Evolutionary conservation across 1,284 basidiomycete genomes (phyloP).

Genomic region (Apiotrichum laibachii): DNA sequence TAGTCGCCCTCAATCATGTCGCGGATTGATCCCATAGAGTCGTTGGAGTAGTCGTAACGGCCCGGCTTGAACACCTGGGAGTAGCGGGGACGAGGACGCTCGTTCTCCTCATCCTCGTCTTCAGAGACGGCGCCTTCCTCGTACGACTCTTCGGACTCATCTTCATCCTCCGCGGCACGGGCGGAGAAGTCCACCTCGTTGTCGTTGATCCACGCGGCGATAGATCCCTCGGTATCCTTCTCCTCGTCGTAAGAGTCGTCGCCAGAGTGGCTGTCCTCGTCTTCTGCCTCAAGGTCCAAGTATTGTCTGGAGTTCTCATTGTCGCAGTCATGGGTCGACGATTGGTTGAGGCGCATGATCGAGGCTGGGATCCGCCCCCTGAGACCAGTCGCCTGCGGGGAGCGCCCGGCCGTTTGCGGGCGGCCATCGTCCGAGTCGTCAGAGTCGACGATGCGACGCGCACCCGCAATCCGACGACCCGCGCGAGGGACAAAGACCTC

Average conservation of each 20-base stretch:
- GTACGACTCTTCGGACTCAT: not conserved
- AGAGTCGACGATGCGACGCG: not conserved
- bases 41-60: not conserved
- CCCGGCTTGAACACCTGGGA: not conserved
- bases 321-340: not conserved
- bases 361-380: slow-evolving; percentile 4
- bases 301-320: not conserved
- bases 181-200: not conserved
- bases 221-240: not conserved
- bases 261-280: not conserved
- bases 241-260: not conserved
- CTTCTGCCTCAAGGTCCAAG: not conserved
- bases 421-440: slow-evolving; percentile 12
- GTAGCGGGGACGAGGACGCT: not conserved
- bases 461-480: not conserved
- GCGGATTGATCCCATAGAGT: not conserved
- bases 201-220: not conserved
- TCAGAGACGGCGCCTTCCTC: too few relatives aligned
- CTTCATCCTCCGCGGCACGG: not conserved
- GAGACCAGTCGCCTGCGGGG: not conserved
- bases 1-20: not conserved
- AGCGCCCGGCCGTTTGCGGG: not conserved
- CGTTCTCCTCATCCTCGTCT: too few relatives aligned
- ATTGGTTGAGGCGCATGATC: slow-evolving; percentile 4
- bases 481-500: slow-evolving; percentile 2